These are phyloP conservation scores for Leishmania gerbilli DNA, from an alignment of 208 protist genomes.

Conservation along the genomic window DNA sequence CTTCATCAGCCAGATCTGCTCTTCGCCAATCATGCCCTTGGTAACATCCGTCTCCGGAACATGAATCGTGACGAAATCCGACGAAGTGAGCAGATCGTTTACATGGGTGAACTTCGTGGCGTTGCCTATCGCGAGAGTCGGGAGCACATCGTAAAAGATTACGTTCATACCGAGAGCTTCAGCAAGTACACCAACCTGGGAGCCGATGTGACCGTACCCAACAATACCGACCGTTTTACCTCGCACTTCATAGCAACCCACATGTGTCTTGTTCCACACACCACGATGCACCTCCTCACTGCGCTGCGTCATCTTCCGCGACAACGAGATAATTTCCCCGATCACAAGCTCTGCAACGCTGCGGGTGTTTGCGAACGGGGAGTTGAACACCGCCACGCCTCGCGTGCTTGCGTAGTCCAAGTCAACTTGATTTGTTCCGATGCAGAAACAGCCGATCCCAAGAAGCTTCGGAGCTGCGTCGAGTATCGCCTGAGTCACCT, in stretches of 20 bases:
- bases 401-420: slow-evolving; percentile 65
- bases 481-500: slow-evolving; percentile 76
- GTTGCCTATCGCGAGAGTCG: slow-evolving; percentile 92
- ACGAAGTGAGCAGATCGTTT: slow-evolving; percentile 67
- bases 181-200: slow-evolving; percentile 91
- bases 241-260: slow-evolving; percentile 82
- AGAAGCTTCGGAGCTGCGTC: slow-evolving; percentile 77
- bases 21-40: slow-evolving; percentile 76
- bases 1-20: slow-evolving; percentile 79
- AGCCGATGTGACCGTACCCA: slow-evolving; percentile 95
- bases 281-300: slow-evolving; percentile 89
- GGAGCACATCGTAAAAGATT: slow-evolving; percentile 91
- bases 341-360: slow-evolving; percentile 95
- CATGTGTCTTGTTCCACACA: slow-evolving; percentile 88
- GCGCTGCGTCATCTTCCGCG: slow-evolving; percentile 86
- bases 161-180: slow-evolving; percentile 94
- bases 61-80: slow-evolving; percentile 94
- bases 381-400: slow-evolving; percentile 95
- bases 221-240: slow-evolving; percentile 92
- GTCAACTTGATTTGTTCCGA: slow-evolving; percentile 95
- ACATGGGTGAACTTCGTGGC: slow-evolving; percentile 59
- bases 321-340: slow-evolving; percentile 88
- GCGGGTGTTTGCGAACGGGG: slow-evolving; percentile 94
- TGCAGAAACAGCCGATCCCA: slow-evolving; percentile 95
- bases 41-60: slow-evolving; percentile 86